Conservation (phyloP, 2,329 filamentous ascomycete genomes). For the Pseudocercospora vitis region DNA sequence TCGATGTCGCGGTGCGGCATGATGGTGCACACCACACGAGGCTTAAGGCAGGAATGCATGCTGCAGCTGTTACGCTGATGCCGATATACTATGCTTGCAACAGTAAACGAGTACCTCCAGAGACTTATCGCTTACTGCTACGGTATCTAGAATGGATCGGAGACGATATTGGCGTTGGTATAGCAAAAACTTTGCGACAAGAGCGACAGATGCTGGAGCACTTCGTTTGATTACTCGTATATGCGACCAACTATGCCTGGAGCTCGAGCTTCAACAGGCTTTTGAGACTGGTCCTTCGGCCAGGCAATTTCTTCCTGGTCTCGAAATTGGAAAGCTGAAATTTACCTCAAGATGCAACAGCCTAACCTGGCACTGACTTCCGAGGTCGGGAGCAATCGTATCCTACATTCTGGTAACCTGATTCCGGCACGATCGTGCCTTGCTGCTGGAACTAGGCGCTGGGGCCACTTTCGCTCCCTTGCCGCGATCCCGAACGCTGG, state of each 20-base stretch:
- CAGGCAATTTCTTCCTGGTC: too few species aligned
- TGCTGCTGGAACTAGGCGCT: neutral
- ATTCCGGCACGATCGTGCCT: neutral
- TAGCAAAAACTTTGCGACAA: neutral
- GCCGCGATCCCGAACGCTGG: neutral
- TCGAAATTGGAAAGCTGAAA: neutral
- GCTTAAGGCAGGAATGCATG: constrained; percentile 11
- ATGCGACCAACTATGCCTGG: neutral
- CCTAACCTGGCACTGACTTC: neutral
- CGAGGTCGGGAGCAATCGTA: too few species aligned
- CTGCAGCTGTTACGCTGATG: constrained; percentile 11
- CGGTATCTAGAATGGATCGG: constrained; percentile 11
- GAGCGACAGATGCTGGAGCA: neutral
- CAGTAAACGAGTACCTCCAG: constrained; percentile 4
- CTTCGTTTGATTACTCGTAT: neutral
- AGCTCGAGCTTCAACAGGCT: neutral
- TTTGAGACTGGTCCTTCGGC: too few species aligned
- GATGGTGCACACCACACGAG: neutral
- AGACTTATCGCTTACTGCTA: constrained; percentile 13
- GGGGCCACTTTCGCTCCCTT: neutral
- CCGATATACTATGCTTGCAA: constrained; percentile 16
- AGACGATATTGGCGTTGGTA: neutral
- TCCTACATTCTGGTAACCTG: neutral
- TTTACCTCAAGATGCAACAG: neutral
- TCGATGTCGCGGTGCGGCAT: neutral